Evolutionary conservation across 140 eudicot species (phyloP).

Genomic region (Oenanthe javanica): DNA sequence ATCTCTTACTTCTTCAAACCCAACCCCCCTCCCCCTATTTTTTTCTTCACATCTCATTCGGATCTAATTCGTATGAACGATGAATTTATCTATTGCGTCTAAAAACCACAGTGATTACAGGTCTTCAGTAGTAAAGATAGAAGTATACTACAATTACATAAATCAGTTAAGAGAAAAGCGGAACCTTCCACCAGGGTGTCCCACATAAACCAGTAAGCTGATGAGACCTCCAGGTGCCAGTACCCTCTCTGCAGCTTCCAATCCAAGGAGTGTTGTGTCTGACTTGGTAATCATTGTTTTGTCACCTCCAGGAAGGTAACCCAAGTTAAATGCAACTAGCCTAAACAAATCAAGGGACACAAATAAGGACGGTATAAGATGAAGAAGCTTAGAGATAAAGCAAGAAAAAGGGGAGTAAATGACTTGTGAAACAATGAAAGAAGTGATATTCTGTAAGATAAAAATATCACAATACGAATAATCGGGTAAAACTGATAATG

Average conservation of each 20-base stretch:
- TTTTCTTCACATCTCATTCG: background rate
- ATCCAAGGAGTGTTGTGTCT: constrained; percentile 57
- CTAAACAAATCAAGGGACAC: constrained; percentile 21
- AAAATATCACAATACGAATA: background rate
- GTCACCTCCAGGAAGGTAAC: constrained; percentile 97
- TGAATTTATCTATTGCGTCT: background rate
- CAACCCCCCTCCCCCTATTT: background rate
- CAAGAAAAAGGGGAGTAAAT: background rate
- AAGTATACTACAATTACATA: background rate
- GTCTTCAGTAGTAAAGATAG: background rate
- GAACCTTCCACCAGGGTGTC: constrained; percentile 91
- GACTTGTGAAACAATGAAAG: background rate
- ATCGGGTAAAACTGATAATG: background rate
- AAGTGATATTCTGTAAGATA: background rate
- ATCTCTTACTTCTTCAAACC: background rate
- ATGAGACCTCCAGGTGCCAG: constrained; percentile 73
- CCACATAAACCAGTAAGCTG: constrained; percentile 74
- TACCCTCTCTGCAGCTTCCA: constrained; percentile 68
- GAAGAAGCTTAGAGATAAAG: background rate
- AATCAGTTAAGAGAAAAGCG: constrained; percentile 1
- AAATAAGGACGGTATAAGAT: background rate
- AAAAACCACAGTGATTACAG: background rate
- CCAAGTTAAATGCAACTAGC: constrained; percentile 95
- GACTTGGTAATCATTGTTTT: constrained; percentile 63
- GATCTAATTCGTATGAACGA: background rate